These are phyloP conservation scores for Hericium erinaceus DNA, from an alignment of 768 basidiomycete genomes.

Conservation along the genomic window DNA sequence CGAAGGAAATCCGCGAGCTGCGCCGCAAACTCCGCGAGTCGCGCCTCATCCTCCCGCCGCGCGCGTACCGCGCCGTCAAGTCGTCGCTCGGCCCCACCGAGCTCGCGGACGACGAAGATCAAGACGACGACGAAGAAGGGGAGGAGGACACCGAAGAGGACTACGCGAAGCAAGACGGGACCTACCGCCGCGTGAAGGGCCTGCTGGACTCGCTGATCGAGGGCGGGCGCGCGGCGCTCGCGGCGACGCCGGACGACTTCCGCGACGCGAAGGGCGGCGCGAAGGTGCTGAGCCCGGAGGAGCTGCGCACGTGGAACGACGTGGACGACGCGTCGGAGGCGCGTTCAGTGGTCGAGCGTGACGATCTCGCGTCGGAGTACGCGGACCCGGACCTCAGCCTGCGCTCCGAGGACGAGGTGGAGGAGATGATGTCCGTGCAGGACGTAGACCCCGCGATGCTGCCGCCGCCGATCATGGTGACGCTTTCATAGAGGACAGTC, in stretches of 20 bases:
- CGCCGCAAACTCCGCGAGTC: slow-evolving; percentile 77
- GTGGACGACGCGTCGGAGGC: slow-evolving; percentile 20
- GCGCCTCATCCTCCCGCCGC: slow-evolving; percentile 67
- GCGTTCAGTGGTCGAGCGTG: slow-evolving; percentile 6
- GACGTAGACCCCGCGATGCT: slow-evolving; percentile 10
- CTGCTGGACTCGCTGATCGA: slow-evolving; percentile 56
- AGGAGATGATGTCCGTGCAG: slow-evolving; percentile 15
- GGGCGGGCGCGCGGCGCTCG: slow-evolving; percentile 52
- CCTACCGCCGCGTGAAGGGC: slow-evolving; percentile 53
- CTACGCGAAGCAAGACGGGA: slow-evolving; percentile 36
- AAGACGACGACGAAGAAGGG: slow-evolving; percentile 32
- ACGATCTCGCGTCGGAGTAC: slow-evolving; percentile 6
- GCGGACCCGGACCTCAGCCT: slow-evolving; percentile 10
- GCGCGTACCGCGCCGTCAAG: slow-evolving; percentile 45
- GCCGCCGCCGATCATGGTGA: slow-evolving; percentile 34
- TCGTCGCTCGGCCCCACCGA: slow-evolving; percentile 38
- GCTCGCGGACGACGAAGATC: slow-evolving; percentile 28
- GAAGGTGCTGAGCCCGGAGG: slow-evolving; percentile 68
- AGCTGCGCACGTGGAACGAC: slow-evolving; percentile 51
- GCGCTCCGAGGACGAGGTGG: slow-evolving; percentile 22
- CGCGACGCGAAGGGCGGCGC: slow-evolving; percentile 31
- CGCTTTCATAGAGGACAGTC: slow-evolving; percentile 24
- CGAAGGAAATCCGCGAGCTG: slow-evolving; percentile 78
- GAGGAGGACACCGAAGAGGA: slow-evolving; percentile 20
- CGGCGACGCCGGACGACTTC: slow-evolving; percentile 45